Conservation (phyloP, 495 filamentous ascomycete genomes). For the Margaritispora aquatica region DNA sequence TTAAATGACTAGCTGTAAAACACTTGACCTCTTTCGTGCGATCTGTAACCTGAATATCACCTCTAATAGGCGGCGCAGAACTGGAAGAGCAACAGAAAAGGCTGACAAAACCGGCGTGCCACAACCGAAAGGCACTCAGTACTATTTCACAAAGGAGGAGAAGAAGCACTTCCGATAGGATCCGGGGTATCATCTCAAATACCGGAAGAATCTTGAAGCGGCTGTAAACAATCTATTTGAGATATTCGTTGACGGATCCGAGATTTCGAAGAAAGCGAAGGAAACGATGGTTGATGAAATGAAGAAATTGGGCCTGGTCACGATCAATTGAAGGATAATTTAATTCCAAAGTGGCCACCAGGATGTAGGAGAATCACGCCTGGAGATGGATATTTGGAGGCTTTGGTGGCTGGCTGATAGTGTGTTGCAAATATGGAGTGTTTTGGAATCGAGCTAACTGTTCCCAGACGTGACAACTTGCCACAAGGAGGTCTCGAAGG, state of each 20-base stretch:
- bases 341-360: constrained; percentile 1
- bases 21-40: constrained; percentile 41
- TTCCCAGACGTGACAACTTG: neutral
- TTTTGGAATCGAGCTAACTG: neutral
- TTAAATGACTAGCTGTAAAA: neutral
- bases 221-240: constrained; percentile 47
- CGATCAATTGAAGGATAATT: constrained; percentile 5
- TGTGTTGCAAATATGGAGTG: constrained; percentile 46
- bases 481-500: constrained; percentile 40
- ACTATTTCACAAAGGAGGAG: constrained; percentile 35
- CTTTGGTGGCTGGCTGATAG: constrained; percentile 54
- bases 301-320: constrained; percentile 6
- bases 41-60: constrained; percentile 45
- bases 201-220: constrained; percentile 31
- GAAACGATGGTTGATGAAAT: constrained; percentile 3
- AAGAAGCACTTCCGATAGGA: constrained; percentile 38
- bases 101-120: neutral
- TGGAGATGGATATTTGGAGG: constrained; percentile 63
- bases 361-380: constrained; percentile 65
- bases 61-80: neutral
- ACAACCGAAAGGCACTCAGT: constrained; percentile 7
- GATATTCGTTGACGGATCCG: constrained; percentile 47
- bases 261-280: constrained; percentile 40
- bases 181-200: constrained; percentile 30
- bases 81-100: neutral